Evolutionary conservation across 495 filamentous ascomycete species (phyloP).

Genomic region (Talaromyces wortmannii): DNA sequence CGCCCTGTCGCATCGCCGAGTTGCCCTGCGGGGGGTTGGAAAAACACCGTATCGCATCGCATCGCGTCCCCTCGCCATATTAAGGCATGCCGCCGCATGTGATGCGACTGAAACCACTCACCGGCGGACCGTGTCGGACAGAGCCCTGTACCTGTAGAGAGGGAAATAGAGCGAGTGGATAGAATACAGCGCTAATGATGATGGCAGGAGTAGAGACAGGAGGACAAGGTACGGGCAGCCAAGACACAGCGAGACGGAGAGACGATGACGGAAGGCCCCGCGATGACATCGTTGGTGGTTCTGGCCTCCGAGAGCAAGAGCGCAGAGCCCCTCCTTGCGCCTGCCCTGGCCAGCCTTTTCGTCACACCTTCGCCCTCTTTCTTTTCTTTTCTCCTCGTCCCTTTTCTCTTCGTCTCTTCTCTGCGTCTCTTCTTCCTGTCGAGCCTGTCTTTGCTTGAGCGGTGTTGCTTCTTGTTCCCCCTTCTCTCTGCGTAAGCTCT

Average conservation of each 20-base stretch:
- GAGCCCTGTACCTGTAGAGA: too few species aligned
- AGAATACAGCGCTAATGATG: too few species aligned
- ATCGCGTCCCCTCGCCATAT: too few species aligned
- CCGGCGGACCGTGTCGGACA: background rate
- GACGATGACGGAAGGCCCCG: slow-evolving; percentile 4
- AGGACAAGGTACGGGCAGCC: background rate
- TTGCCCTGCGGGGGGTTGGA: background rate
- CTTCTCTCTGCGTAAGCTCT: background rate
- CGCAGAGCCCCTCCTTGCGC: background rate
- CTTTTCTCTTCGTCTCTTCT: slow-evolving; percentile 1
- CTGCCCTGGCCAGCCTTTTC: background rate
- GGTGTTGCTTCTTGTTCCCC: background rate
- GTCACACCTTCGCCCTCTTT: background rate
- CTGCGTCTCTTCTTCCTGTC: slow-evolving; percentile 3
- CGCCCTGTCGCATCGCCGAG: background rate
- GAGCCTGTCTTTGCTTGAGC: background rate
- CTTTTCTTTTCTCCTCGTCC: slow-evolving; percentile 1
- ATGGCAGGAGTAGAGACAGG: too few species aligned
- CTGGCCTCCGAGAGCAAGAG: background rate
- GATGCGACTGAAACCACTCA: background rate
- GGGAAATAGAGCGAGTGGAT: too few species aligned
- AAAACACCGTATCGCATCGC: too few species aligned
- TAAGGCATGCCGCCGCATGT: background rate
- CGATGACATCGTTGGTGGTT: slow-evolving; percentile 5
- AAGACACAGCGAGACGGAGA: background rate